These are phyloP conservation scores for Lantana camara DNA, from an alignment of 257 asterid species.

Conservation along the genomic window DNA sequence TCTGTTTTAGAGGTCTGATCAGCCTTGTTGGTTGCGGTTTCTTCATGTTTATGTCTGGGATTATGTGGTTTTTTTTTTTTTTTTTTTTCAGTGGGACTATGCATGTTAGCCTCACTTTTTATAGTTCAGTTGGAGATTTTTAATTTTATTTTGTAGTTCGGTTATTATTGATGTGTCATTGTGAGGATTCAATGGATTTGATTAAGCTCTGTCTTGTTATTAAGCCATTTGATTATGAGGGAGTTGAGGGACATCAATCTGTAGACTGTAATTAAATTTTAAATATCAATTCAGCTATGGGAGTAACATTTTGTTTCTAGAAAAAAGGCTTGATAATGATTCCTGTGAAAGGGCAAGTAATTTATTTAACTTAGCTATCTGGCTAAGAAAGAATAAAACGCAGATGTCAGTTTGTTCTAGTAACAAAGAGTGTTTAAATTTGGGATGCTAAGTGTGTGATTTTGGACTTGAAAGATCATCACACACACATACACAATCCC, in stretches of 20 bases:
- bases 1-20: background rate
- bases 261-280: background rate
- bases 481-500: background rate
- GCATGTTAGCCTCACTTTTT: background rate
- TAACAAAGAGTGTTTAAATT: background rate
- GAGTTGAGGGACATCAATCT: too few relatives aligned
- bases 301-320: constrained; percentile 1
- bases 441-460: background rate
- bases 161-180: background rate
- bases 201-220: background rate
- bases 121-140: constrained; percentile 15
- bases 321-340: background rate
- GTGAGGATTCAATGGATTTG: background rate
- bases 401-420: constrained; percentile 4
- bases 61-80: constrained; percentile 5
- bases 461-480: constrained; percentile 1
- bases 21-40: background rate
- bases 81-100: constrained; percentile 14
- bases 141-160: background rate
- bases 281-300: constrained; percentile 6
- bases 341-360: background rate
- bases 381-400: background rate
- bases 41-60: background rate
- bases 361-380: background rate
- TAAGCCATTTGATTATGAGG: constrained; percentile 19